Evolutionary conservation across 371 early-diverging fungal species (phyloP).

Genomic region (Apophysomyces elegans): DNA sequence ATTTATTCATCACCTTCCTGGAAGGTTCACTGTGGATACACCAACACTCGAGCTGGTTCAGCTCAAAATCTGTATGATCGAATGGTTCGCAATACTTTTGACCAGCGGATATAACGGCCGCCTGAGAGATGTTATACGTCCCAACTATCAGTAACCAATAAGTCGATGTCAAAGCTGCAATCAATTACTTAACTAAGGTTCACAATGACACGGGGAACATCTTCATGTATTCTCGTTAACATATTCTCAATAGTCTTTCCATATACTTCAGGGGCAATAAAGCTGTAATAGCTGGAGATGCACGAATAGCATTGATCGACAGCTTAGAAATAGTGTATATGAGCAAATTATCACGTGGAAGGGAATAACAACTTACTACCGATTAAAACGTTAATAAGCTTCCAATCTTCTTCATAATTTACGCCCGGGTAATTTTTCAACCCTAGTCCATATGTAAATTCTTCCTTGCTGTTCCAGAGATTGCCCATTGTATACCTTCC

Average conservation of each 20-base stretch:
- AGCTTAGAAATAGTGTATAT: slow-evolving; percentile 1
- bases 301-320: slow-evolving; percentile 28
- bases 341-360: not conserved
- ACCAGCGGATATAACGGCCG: slow-evolving; percentile 2
- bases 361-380: slow-evolving; percentile 30
- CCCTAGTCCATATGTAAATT: slow-evolving; percentile 10
- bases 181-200: slow-evolving; percentile 16
- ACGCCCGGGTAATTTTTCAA: slow-evolving; percentile 22
- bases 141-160: slow-evolving; percentile 7
- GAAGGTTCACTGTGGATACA: slow-evolving; percentile 13
- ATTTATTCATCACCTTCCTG: not conserved
- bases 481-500: slow-evolving; percentile 14
- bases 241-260: slow-evolving; percentile 14
- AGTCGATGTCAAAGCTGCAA: too few relatives aligned
- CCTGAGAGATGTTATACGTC: slow-evolving; percentile 12
- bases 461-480: not conserved
- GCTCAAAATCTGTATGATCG: not conserved
- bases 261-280: slow-evolving; percentile 18
- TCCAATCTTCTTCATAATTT: slow-evolving; percentile 43
- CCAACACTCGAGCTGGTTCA: slow-evolving; percentile 18
- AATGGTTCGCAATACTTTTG: slow-evolving; percentile 20
- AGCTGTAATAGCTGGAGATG: not conserved
- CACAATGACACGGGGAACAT: slow-evolving; percentile 16
- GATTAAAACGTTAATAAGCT: slow-evolving; percentile 47
- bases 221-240: slow-evolving; percentile 13